Percentiles rank a stretch among this genome's conserved stretches.
Evolutionary conservation across 371 early-diverging fungal genomes (phyloP).

Genomic region (Nematocida minor): DNA sequence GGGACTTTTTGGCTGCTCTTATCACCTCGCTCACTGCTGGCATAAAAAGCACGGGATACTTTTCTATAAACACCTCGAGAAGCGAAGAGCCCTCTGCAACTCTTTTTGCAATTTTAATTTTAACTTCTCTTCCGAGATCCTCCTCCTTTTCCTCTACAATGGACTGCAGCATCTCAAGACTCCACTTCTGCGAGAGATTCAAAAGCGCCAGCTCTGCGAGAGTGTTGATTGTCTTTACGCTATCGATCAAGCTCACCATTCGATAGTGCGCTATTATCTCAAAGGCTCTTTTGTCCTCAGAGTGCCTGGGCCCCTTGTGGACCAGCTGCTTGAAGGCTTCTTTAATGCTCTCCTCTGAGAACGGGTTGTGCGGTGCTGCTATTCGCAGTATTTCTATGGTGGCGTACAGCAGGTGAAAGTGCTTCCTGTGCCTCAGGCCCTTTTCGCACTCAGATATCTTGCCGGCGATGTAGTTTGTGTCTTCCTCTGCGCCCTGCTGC

Average conservation of each 20-base stretch:
- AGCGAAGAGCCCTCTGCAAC: slow-evolving; percentile 7
- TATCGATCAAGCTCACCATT: slow-evolving; percentile 23
- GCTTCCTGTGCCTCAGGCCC: neutral
- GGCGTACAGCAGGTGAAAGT: neutral
- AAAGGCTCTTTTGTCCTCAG: slow-evolving; percentile 12
- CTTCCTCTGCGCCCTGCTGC: slow-evolving; percentile 4
- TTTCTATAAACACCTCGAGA: neutral
- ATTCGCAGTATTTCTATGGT: slow-evolving; percentile 27
- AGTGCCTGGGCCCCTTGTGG: neutral
- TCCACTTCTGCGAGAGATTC: slow-evolving; percentile 29
- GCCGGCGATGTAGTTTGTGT: neutral
- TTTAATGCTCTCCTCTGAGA: neutral
- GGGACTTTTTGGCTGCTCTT: neutral
- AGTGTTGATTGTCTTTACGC: slow-evolving; percentile 10
- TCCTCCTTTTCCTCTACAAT: slow-evolving; percentile 50
- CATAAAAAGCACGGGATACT: slow-evolving; percentile 25
- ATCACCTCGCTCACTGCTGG: neutral
- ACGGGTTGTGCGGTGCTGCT: slow-evolving; percentile 33
- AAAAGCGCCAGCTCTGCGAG: slow-evolving; percentile 6
- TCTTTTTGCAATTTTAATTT: slow-evolving; percentile 24
- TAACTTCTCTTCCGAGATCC: slow-evolving; percentile 33
- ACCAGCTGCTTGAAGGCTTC: neutral
- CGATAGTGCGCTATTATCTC: slow-evolving; percentile 30
- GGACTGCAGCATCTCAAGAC: slow-evolving; percentile 7
- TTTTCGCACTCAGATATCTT: neutral